Evolutionary conservation across 2,329 filamentous ascomycete genomes (phyloP).

Genomic region (Thielaviopsis euricoi): DNA sequence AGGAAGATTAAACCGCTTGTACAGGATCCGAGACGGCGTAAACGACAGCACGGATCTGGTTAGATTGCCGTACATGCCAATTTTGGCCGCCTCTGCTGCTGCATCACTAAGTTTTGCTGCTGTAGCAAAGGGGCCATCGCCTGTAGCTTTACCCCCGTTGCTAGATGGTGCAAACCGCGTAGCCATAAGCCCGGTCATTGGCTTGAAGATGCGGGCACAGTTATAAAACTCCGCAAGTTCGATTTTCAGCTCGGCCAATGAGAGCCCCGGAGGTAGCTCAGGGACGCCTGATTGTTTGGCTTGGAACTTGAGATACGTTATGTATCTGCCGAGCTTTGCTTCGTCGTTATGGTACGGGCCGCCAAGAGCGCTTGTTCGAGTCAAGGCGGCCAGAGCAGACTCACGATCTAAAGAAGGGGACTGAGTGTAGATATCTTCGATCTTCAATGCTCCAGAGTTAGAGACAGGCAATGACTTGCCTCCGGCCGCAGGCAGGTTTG

Average conservation of each 20-base stretch:
- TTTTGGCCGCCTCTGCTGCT: slow-evolving; percentile 67
- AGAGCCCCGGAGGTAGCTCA: slow-evolving; percentile 22
- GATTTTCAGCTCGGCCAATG: slow-evolving; percentile 46
- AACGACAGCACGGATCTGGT: slow-evolving; percentile 60
- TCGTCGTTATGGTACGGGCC: slow-evolving; percentile 73
- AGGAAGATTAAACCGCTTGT: slow-evolving; percentile 84
- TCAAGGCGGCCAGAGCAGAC: slow-evolving; percentile 51
- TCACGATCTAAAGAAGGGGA: slow-evolving; percentile 46
- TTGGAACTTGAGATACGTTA: slow-evolving; percentile 53
- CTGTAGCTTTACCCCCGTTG: slow-evolving; percentile 21
- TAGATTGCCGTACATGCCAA: slow-evolving; percentile 87
- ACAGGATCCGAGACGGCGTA: slow-evolving; percentile 68
- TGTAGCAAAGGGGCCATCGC: slow-evolving; percentile 9
- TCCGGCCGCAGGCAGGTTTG: slow-evolving; percentile 58
- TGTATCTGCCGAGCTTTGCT: slow-evolving; percentile 64
- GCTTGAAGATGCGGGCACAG: slow-evolving; percentile 63
- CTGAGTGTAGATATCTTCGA: slow-evolving; percentile 37
- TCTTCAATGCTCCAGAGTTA: slow-evolving; percentile 39
- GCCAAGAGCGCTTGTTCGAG: slow-evolving; percentile 47
- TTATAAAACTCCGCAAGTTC: slow-evolving; percentile 63
- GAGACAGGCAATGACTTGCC: slow-evolving; percentile 49
- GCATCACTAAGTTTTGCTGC: slow-evolving; percentile 38
- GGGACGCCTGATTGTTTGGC: slow-evolving; percentile 22
- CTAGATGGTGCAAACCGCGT: slow-evolving; percentile 71
- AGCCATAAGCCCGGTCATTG: slow-evolving; percentile 83